A percentile compares a stretch with the other conserved stretches of the same genome.
Conservation (phyloP, 352 stramenopile species). For the Sclerospora graminicola region DNA sequence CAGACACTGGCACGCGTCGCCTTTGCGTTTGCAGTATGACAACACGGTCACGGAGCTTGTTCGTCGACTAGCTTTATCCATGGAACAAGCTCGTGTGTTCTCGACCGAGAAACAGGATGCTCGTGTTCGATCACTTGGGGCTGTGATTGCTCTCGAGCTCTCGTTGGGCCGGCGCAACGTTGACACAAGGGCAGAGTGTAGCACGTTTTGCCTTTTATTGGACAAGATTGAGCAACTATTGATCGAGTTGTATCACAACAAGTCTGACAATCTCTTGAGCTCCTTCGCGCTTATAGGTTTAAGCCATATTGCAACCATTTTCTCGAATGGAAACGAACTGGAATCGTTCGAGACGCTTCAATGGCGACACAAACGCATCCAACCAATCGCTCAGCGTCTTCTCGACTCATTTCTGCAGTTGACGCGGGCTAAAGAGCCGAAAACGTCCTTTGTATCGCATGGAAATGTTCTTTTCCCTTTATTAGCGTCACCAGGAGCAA, state of each 20-base stretch:
- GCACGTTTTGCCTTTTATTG: constrained; percentile 10
- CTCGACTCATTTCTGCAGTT: constrained; percentile 6
- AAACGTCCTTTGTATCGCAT: background rate
- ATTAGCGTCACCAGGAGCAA: background rate
- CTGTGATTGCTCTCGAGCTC: constrained; percentile 27
- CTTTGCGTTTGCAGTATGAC: constrained; percentile 16
- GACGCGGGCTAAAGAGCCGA: constrained; percentile 3
- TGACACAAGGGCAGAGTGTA: constrained; percentile 14
- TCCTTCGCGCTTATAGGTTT: constrained; percentile 15
- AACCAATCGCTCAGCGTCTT: constrained; percentile 15
- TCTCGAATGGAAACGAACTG: constrained; percentile 10
- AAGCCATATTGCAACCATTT: constrained; percentile 20
- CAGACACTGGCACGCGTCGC: constrained; percentile 23
- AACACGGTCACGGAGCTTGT: constrained; percentile 16
- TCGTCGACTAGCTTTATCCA: constrained; percentile 16
- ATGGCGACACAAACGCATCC: constrained; percentile 19
- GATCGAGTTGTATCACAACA: constrained; percentile 6
- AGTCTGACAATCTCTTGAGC: constrained; percentile 11
- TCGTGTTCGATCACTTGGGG: constrained; percentile 10
- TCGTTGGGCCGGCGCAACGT: constrained; percentile 18
- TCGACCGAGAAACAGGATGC: constrained; percentile 6
- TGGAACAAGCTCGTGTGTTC: constrained; percentile 35
- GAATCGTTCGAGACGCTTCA: constrained; percentile 11
- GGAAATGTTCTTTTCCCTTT: constrained; percentile 17
- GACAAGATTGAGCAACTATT: constrained; percentile 19